Percentiles rank a stretch among this genome's conserved stretches.
Evolutionary conservation across 2,329 filamentous ascomycete species (phyloP).

Genomic region (Cryphonectria japonica): DNA sequence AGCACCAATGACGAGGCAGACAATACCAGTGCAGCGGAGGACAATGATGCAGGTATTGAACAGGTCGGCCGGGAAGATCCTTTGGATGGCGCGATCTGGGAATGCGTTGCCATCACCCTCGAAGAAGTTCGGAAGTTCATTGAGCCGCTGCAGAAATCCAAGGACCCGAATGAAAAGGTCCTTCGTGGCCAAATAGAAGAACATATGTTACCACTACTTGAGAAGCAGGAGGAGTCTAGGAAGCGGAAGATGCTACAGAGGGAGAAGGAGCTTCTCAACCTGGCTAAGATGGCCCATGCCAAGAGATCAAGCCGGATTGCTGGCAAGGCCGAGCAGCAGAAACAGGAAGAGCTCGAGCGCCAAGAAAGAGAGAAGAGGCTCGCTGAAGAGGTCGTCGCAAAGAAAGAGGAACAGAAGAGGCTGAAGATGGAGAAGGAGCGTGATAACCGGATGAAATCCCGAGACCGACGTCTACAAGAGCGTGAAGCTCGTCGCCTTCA

Average conservation of each 20-base stretch:
- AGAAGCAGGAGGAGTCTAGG: constrained; percentile 75
- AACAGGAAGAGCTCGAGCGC: constrained; percentile 69
- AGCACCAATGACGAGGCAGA: constrained; percentile 40
- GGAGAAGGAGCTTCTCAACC: constrained; percentile 77
- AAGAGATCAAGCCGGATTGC: constrained; percentile 93
- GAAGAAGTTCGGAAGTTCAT: constrained; percentile 77
- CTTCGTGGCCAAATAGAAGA: constrained; percentile 72
- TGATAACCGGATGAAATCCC: constrained; percentile 77
- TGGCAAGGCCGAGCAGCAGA: constrained; percentile 77
- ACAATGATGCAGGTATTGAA: constrained; percentile 25
- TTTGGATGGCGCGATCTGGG: constrained; percentile 81
- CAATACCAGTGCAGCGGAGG: constrained; percentile 42
- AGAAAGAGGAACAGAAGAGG: constrained; percentile 67
- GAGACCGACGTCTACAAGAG: constrained; percentile 84
- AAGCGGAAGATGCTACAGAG: constrained; percentile 70
- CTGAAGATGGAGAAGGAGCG: constrained; percentile 70
- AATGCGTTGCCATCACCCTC: constrained; percentile 83
- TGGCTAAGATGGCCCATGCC: constrained; percentile 88
- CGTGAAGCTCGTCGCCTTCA: constrained; percentile 81
- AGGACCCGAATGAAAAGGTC: constrained; percentile 83
- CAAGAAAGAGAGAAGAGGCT: constrained; percentile 71
- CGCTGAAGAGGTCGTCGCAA: constrained; percentile 66
- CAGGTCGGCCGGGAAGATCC: constrained; percentile 50
- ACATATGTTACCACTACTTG: constrained; percentile 82
- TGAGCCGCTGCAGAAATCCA: constrained; percentile 71